Base-by-base conservation (phyloP, 164 flowering plant genomes). In the Nymphaea colorata region DNA sequence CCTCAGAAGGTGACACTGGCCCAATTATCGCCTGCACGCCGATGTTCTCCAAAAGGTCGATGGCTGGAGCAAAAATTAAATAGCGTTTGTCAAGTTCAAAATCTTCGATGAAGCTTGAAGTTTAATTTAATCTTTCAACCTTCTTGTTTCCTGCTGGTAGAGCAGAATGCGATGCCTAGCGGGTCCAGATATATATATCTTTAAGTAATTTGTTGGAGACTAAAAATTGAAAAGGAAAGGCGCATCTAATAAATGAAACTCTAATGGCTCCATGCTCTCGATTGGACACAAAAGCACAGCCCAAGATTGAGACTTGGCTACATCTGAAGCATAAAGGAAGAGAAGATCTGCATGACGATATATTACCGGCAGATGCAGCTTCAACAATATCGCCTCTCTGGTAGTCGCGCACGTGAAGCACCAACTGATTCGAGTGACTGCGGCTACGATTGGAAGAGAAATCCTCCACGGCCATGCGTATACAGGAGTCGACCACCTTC, bases 21-120 rank as follows among this genome's bases (percentile, higher is more conserved):
- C 76, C 70, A n/a, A 74, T 45, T 6, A 74, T 66, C 11, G 73
- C 73, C 63, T 69, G 42, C 8, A 70, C 76, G 55, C 63, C n/a
- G 4, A 57, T 61, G 64, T 74, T 74, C 63, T 69, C 69, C 53
- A 74, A 18, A 64, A 74, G 59, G 43, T 70, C 73, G 4, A 72
- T 5, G 44, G 72, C 78, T 75, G 15, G 15, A 61, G 41, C 17
- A 16, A 61, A 61, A 15, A 16, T 6, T 25, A 36, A 16, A 69
- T 4, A 4, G 47, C 41, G 44, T 1, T 14, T 11, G 6, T 64
- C 8, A 8, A 41, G 25, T 4, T 36, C 25, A 11, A 64, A 25
- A 5, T 3, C 25, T 2, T 64, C 8, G 66, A 43, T 18, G 42
- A 64, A 25, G 11, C 7, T 4, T 42, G 18, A 64, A 25, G 7